Base-by-base conservation (phyloP, 768 basidiomycete species). In the Cytidiella melzeri region DNA sequence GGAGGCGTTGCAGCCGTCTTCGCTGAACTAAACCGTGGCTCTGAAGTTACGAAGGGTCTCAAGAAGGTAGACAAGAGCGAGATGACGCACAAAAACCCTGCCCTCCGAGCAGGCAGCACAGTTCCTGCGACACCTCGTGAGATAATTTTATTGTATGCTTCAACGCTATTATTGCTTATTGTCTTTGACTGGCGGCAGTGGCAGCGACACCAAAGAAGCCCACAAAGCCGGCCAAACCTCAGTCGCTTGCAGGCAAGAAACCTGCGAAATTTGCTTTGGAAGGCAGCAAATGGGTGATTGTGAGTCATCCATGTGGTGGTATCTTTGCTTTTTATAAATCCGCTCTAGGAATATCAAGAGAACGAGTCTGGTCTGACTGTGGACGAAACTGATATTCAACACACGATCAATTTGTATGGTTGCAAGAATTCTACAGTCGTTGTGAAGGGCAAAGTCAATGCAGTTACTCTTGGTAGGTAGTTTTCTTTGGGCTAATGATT, bases 81-180 rank as follows among this genome's bases (percentile, higher is more conserved):
- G 66, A 94, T 95, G 93, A 97, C 93, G 3, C 96, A 99, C 73
- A 98, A 99, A 76, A 98, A 99, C 61, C 95, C 96, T 0, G 77
- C 82, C 9, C 69, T 99, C 30, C 72, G 96, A 25, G 79, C 73
- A 13, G 55, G 70, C 12, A 67, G 70, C 27, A 66, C 68, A 20
- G 89, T 73, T 58, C 82, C 74, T 61, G 74, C 64, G 58, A 66
- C 61, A 3, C 25, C 60, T 18, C 18, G 59, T 56, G 48, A 45
- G 57, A 39, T 28, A 1, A 13, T 3, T 5, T 19, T 10, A 25
- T 15, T 1, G 20, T 44, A 6, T 19, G 43, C 6, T 15, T n/a
- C 7, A n/a, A 40, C 12, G 6, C 6, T 15, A 23, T 27, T 25
- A 15, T n/a, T 21, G 24, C 7, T 18, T 37, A 10, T 48, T 3